Evolutionary conservation across 305 asterid species (phyloP), one percentile per base, ranked within the genome.

Genomic region (Rubia tinctorum): DNA sequence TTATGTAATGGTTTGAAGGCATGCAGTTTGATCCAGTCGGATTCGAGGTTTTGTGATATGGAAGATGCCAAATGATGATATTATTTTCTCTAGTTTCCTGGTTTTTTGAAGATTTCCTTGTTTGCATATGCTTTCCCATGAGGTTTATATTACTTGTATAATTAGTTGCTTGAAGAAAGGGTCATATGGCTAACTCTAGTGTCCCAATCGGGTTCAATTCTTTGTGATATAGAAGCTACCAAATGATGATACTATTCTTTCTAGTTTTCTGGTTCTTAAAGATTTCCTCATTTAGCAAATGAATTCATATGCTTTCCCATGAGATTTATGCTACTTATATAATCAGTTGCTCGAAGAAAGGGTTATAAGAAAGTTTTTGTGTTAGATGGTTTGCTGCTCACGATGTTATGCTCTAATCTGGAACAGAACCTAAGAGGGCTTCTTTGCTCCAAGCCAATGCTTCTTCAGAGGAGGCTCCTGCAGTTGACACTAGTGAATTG

Each of bases 401-500:
- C 69, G 63, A 74, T 80, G 17, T 70, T 75, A 20, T 59, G 58
- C 43, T 62, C 25, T 62, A 11, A 43, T 75, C 73, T 67, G 80
- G 34, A 85, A 81, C 88, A 92, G 98, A 70, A 76, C 69, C 83
- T 17, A 80, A 78, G 76, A 82, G 79, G 82, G 47, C 86, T 80
- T 72, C 79, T 62, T 67, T 73, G 67, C 69, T 83, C 72, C 87
- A n/a, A 47, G 83, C 75, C 76, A 86, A 79, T 56, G 90, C 90
- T 66, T 75, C 87, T 47, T 84, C 90, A 64, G 86, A 84, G 49
- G 88, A 86, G 39, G 23, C 84, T 64, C 64, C 89, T 61, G 69
- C 84, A 20, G 68, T 79, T 30, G 90, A 86, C 81, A 53, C 87
- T 61, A 60, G 68, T 60, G 88, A 86, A 64, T 69, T 86, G 49